Evolutionary conservation across 2,329 filamentous ascomycete species (phyloP), one percentile per base, ranked within the genome.

Genomic region (Trichoderma breve): DNA sequence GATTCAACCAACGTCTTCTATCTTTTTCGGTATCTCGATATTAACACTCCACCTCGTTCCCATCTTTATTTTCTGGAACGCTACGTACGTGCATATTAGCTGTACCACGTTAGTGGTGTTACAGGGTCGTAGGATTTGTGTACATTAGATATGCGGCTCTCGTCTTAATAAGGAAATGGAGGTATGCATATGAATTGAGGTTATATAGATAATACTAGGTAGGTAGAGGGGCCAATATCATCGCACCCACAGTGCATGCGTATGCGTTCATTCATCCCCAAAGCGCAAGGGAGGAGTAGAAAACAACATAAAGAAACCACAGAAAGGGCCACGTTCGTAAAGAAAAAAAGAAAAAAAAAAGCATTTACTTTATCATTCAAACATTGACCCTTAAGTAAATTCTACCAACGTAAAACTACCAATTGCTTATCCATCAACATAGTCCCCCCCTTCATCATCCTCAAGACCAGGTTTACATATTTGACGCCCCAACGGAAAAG

Each of bases 41-140:
- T 60, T 68, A 68, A 68, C 53, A 68, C 65, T 68, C 65, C 65
- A 68, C 65, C 26, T 24, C 24, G 24, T 24, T 24, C 24, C 24
- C 24, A 24, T 24, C 24, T 43, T 30, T 21, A 12, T 8, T 21
- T 18, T 36, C 12, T 18, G 21, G 34, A 21, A 34, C 58, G 32
- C 30, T 12, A 39, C n/a, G 6, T 36, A 26, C 32, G 12, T 55
- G 15, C n/a, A 55, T 34, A 12, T 53, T 65, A 53, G 4, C 26
- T 51, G 39, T 65, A 65, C 43, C 26, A 63, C 26, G n/a, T 64
- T 24, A 24, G 24, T 24, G 24, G 24, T 24, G 24, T 24, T 51
- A 30, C n/a, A 47, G 62, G 62, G 62, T 64, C 36, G 8, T 32
- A 30, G 3, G 30, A 32, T 32, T 9, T 11, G 11, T 36, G 34